Evolutionary conservation across 2,329 filamentous ascomycete species (phyloP), one percentile per base, ranked within the genome.

Genomic region (Penicillium concentricum): DNA sequence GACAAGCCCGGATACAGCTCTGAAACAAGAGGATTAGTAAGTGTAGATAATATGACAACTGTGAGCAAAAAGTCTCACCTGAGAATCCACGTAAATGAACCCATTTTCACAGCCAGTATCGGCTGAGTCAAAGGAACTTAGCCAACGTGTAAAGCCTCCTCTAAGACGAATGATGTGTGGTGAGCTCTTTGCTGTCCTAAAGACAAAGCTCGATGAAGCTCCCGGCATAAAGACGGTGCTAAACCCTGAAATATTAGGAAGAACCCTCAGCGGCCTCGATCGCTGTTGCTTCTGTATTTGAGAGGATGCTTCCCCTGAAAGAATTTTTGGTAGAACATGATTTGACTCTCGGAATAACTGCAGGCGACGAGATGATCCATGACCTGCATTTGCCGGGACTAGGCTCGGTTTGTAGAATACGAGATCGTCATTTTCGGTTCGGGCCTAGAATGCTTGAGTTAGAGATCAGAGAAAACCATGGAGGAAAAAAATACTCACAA

Each of bases 381-480:
- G 59, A 13, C 58, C 63, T 22, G 51, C 37, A 28, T 59, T 58
- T 12, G 45, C 37, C 20, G 54, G 51, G 59, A 77, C 77, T 41
- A 84, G 81, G 64, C 91, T 88, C 1, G 93, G 92, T 70, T 94
- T 87, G 71, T 97, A 99, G 44, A 97, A 83, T 12, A 89, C 88
- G 34, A 97, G 78, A 69, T 97, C 92, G 61, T 96, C 89, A 57
- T 85, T 87, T 10, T 84, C 82, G 47, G 91, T 91, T 49, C 93
- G 89, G 28, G 92, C 78, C 89, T 92, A 61, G 37, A 37, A 47
- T 42, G 15, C 64, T 57, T 61, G 39, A 45, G 55, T 59, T 48
- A 51, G 34, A 53, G 15, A 24, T 56, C 6, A n/a, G 8, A 46
- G 7, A 35, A 22, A 30, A 43, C 34, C 20, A 52, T 5, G 4